Evolutionary conservation across 108 stramenopile species (phyloP).

Genomic region (Epipyxis sp.): DNA sequence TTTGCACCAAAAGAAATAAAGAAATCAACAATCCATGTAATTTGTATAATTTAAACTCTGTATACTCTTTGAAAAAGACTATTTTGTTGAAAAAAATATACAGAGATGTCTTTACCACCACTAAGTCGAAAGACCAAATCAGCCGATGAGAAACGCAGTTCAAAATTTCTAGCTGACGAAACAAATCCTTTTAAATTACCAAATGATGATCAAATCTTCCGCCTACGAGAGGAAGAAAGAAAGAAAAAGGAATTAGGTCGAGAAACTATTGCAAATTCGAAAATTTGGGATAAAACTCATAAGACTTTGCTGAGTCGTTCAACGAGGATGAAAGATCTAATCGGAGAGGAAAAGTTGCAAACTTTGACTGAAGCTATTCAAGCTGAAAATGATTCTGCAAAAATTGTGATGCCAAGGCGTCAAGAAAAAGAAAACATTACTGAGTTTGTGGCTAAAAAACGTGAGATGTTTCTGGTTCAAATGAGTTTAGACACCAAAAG

Average conservation of each 20-base stretch:
- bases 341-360: background rate
- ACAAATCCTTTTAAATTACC: slow-evolving; percentile 63
- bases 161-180: background rate
- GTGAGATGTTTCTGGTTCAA: slow-evolving; percentile 70
- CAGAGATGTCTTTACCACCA: no score
- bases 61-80: no score
- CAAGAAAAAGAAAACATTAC: slow-evolving; percentile 65
- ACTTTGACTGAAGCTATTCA: background rate
- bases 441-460: slow-evolving; percentile 67
- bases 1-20: no score
- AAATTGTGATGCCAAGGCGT: slow-evolving; percentile 37
- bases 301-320: background rate
- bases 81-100: no score
- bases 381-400: background rate
- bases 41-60: no score
- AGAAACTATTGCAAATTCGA: slow-evolving; percentile 35
- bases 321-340: background rate
- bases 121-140: no score
- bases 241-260: slow-evolving; percentile 29
- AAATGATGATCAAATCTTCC: slow-evolving; percentile 62
- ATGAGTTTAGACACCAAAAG: slow-evolving; percentile 70
- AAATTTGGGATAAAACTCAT: slow-evolving; percentile 34
- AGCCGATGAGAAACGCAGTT: background rate
- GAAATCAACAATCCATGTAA: no score
- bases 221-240: slow-evolving; percentile 57